Evolutionary conservation across 768 basidiomycete species (phyloP).

Genomic region (Kwoniella bestiolae): DNA sequence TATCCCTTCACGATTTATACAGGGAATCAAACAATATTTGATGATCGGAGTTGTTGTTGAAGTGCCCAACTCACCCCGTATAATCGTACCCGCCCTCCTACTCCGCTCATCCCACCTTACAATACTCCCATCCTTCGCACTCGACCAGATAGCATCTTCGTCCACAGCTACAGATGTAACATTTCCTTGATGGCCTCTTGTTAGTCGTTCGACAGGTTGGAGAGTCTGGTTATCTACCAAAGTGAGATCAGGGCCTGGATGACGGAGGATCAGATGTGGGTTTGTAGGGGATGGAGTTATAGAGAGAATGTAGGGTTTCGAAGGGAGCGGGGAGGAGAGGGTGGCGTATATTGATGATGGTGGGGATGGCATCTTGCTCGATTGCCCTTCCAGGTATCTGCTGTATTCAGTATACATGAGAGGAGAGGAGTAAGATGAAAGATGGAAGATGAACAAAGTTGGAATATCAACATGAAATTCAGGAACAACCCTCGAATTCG

Average conservation of each 20-base stretch:
- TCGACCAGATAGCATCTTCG: conserved; percentile 43
- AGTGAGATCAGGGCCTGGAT: conserved; percentile 50
- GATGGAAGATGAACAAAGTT: background rate
- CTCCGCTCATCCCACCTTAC: conserved; percentile 57
- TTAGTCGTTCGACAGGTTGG: conserved; percentile 43
- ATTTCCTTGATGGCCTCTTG: conserved; percentile 46
- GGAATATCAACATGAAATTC: background rate
- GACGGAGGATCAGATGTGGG: conserved; percentile 51
- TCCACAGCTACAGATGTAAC: conserved; percentile 39
- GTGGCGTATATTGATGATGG: conserved; percentile 37
- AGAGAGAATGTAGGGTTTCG: conserved; percentile 50
- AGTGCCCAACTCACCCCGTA: conserved; percentile 57
- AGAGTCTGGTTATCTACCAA: conserved; percentile 52
- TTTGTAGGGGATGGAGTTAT: conserved; percentile 45
- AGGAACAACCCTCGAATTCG: background rate
- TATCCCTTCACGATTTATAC: too few species aligned
- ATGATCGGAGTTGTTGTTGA: background rate
- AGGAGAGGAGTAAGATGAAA: background rate
- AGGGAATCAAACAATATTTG: background rate
- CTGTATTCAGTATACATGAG: background rate
- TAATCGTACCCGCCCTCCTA: conserved; percentile 36
- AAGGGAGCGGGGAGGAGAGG: conserved; percentile 32
- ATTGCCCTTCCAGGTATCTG: background rate
- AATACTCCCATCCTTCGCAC: conserved; percentile 49
- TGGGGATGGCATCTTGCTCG: conserved; percentile 19